Evolutionary conservation across 2,329 filamentous ascomycete genomes (phyloP).

Genomic region (Trichoderma citrinoviride): DNA sequence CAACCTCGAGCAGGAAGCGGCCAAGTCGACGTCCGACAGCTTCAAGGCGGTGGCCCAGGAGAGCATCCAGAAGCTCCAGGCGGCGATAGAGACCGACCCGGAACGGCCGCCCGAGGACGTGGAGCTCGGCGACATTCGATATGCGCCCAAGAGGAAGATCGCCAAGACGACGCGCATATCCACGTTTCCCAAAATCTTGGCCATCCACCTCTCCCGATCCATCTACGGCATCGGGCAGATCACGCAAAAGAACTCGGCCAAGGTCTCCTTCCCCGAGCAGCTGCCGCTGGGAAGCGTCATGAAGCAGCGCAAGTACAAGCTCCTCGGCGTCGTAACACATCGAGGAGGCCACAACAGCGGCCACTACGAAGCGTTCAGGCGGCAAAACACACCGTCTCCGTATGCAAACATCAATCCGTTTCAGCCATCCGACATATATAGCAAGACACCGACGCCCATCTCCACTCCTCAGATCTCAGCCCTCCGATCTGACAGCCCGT

Average conservation of each 20-base stretch:
- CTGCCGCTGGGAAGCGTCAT: constrained; percentile 77
- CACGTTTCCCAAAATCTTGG: constrained; percentile 82
- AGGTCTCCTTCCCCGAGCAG: constrained; percentile 87
- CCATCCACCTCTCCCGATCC: constrained; percentile 87
- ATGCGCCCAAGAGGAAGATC: constrained; percentile 79
- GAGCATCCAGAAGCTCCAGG: constrained; percentile 63
- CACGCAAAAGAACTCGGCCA: constrained; percentile 91
- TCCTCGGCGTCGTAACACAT: constrained; percentile 86
- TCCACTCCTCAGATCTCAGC: constrained; percentile 48
- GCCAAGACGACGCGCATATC: constrained; percentile 85
- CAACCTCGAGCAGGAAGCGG: constrained; percentile 58
- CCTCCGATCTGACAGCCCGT: constrained; percentile 41
- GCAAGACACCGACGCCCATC: constrained; percentile 54
- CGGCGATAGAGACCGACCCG: constrained; percentile 74
- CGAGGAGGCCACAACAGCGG: constrained; percentile 95
- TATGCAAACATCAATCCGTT: constrained; percentile 82
- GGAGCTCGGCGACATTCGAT: constrained; percentile 67
- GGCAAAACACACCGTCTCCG: constrained; percentile 75
- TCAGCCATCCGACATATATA: constrained; percentile 71
- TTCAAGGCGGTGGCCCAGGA: constrained; percentile 52
- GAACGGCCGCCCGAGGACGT: constrained; percentile 73
- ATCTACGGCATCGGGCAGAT: constrained; percentile 77
- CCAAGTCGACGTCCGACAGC: constrained; percentile 50
- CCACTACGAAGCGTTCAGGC: constrained; percentile 93
- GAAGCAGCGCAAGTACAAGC: constrained; percentile 74